Conservation (phyloP, 2,329 filamentous ascomycete species). For the Neoscytalidium dimidiatum region DNA sequence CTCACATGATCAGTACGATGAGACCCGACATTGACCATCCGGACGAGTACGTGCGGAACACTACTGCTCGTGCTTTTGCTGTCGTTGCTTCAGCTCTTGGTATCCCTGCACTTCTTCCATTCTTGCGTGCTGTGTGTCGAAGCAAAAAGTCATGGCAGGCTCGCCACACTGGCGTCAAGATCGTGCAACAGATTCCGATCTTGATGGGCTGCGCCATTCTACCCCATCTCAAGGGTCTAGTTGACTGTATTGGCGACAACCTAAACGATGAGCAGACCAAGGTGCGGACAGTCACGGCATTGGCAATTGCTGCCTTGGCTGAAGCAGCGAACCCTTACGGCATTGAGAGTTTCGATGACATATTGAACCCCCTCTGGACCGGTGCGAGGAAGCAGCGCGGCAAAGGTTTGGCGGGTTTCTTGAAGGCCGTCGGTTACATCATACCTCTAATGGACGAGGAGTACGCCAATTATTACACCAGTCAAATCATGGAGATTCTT, state of each 20-base stretch:
- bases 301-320: conserved; percentile 91
- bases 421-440: conserved; percentile 97
- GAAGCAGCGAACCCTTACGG: conserved; percentile 97
- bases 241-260: conserved; percentile 95
- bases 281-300: conserved; percentile 90
- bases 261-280: conserved; percentile 98
- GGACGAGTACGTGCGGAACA: conserved; percentile 98
- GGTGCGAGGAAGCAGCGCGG: conserved; percentile 94
- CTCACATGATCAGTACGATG: conserved; percentile 99
- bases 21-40: conserved; percentile 97
- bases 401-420: conserved; percentile 90
- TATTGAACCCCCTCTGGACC: conserved; percentile 95
- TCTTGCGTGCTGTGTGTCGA: conserved; percentile 91
- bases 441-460: conserved; percentile 99
- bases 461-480: conserved; percentile 98
- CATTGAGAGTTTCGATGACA: conserved; percentile 98
- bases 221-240: conserved; percentile 91
- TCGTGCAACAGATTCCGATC: conserved; percentile 97
- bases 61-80: conserved; percentile 93
- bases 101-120: conserved; percentile 91
- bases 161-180: conserved; percentile 96
- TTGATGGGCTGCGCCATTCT: conserved; percentile 97
- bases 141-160: conserved; percentile 99
- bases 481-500: conserved; percentile 98
- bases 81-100: conserved; percentile 95